Percentiles rank a stretch among this genome's conserved stretches.
These are phyloP conservation scores for Zoysia pacifica DNA, from an alignment of 176 grass and related monocot species.

Conservation along the genomic window DNA sequence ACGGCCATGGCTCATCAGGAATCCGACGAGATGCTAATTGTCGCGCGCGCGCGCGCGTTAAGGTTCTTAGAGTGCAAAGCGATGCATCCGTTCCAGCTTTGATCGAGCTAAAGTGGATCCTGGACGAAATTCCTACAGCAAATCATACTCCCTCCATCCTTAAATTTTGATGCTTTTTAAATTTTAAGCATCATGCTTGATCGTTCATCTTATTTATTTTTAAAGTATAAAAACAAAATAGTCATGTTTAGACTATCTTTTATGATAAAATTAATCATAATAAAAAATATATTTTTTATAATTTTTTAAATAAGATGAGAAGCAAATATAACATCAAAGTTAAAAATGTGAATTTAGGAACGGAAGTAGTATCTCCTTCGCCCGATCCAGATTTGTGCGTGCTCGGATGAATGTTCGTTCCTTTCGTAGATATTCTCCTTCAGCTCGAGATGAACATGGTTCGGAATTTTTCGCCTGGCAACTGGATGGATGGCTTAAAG, in stretches of 20 bases:
- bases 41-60: constrained; percentile 14
- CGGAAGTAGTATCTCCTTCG: background rate
- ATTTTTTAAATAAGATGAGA: too few species aligned
- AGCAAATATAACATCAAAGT: too few species aligned
- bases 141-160: background rate
- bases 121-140: background rate
- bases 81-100: constrained; percentile 10
- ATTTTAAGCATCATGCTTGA: too few species aligned
- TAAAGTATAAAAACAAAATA: too few species aligned
- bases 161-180: too few species aligned
- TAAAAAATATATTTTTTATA: too few species aligned
- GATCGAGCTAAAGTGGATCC: constrained; percentile 25
- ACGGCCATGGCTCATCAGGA: constrained; percentile 55
- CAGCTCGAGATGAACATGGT: constrained; percentile 13
- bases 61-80: constrained; percentile 45
- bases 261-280: too few species aligned
- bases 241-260: too few species aligned
- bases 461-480: background rate
- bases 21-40: constrained; percentile 59
- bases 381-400: constrained; percentile 45
- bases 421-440: constrained; percentile 7
- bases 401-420: constrained; percentile 45
- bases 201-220: too few species aligned
- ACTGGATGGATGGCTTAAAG: constrained; percentile 15
- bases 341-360: too few species aligned